Conservation (phyloP, 345 rosid genomes). For the Laguncularia racemosa region DNA sequence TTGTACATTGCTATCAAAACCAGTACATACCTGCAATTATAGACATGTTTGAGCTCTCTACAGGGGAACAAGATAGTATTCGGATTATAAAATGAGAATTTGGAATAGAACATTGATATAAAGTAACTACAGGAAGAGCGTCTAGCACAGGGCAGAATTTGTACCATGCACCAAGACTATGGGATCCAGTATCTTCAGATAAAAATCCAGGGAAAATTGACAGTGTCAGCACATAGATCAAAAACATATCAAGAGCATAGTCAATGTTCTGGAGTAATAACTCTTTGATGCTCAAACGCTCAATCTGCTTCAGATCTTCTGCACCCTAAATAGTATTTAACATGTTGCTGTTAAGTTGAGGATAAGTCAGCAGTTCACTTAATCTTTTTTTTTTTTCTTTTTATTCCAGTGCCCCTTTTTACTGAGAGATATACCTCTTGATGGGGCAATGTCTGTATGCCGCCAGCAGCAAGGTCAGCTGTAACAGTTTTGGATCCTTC, state of each 20-base stretch:
- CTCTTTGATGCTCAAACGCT: conserved; percentile 44
- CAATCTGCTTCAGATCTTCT: conserved; percentile 18
- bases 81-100: not conserved
- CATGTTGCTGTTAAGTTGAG: not conserved
- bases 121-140: too few relatives aligned
- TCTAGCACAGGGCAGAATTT: not conserved
- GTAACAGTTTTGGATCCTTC: conserved; percentile 82
- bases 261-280: conserved; percentile 48
- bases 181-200: conserved; percentile 74
- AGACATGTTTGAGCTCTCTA: not conserved
- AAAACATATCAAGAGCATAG: conserved; percentile 46
- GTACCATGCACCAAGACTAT: conserved; percentile 64
- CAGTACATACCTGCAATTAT: conserved; percentile 55
- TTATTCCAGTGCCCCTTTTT: not conserved
- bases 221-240: conserved; percentile 53
- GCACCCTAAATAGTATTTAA: conserved; percentile 15
- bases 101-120: not conserved
- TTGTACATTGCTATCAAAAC: conserved; percentile 72
- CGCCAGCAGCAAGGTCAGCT: conserved; percentile 77
- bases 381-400: too few relatives aligned
- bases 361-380: not conserved
- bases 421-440: conserved; percentile 14
- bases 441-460: conserved; percentile 28
- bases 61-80: not conserved
- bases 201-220: conserved; percentile 88